A percentile compares a stretch with the other conserved stretches of the same genome.
These are phyloP conservation scores for Melocanna baccifera DNA, from an alignment of 176 grass and related monocot species.

Conservation along the genomic window DNA sequence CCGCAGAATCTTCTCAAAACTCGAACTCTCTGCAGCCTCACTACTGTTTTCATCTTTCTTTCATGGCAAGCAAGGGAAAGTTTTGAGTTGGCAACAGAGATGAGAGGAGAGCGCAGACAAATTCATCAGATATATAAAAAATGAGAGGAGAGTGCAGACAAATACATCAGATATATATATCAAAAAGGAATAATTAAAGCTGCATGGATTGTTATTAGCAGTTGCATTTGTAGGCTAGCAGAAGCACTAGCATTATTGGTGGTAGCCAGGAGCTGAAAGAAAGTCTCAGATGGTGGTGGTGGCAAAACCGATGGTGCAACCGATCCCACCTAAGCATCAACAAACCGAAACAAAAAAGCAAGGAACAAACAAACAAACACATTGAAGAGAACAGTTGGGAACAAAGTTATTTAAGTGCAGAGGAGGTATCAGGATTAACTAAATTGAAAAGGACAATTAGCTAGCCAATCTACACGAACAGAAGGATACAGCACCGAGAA, in stretches of 20 bases:
- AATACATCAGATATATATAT: neutral
- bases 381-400: neutral
- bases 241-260: constrained; percentile 28
- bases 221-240: constrained; percentile 20
- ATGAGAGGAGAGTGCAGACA: neutral
- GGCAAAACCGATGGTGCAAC: constrained; percentile 18
- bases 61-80: neutral
- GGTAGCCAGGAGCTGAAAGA: neutral
- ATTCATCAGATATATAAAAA: neutral
- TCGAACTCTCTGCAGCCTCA: neutral
- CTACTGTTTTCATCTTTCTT: neutral
- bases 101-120: neutral
- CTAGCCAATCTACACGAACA: neutral
- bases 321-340: constrained; percentile 16
- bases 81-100: constrained; percentile 10
- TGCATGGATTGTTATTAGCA: neutral
- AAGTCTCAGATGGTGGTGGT: neutral
- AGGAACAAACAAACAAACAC: neutral
- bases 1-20: constrained; percentile 36
- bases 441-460: neutral
- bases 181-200: neutral
- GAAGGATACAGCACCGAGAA: neutral
- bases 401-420: neutral
- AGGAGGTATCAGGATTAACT: neutral
- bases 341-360: neutral